A percentile compares a stretch with the other conserved stretches of the same genome.
Conservation (phyloP, 805 yeast genomes). For the Metschnikowia amazonensis region DNA sequence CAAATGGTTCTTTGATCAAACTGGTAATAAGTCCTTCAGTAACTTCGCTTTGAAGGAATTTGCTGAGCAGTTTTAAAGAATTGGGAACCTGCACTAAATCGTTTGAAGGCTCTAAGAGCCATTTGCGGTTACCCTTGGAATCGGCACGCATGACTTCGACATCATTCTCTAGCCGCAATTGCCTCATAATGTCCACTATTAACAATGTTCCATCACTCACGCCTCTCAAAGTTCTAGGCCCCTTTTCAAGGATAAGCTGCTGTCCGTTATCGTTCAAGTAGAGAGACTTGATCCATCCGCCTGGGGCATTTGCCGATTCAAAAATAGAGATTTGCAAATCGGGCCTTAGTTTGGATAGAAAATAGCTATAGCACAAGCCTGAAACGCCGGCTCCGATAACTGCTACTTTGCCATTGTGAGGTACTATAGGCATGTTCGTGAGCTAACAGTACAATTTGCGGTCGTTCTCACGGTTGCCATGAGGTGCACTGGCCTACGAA, state of each 20-base stretch:
- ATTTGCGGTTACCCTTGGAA: constrained; percentile 70
- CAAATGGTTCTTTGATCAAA: constrained; percentile 50
- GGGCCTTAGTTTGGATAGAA: constrained; percentile 68
- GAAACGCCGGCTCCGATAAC: constrained; percentile 88
- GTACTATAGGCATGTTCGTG: constrained; percentile 19
- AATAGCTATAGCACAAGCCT: constrained; percentile 72
- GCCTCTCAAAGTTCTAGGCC: constrained; percentile 89
- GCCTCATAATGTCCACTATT: constrained; percentile 55
- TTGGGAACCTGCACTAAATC: constrained; percentile 55
- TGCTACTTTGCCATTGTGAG: constrained; percentile 48
- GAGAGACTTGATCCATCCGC: constrained; percentile 76
- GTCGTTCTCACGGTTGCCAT: background rate
- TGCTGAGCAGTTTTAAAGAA: constrained; percentile 25
- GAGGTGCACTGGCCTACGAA: constrained; percentile 1
- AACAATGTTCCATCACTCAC: constrained; percentile 72
- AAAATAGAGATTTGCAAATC: constrained; percentile 62
- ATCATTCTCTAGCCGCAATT: constrained; percentile 45
- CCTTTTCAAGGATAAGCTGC: constrained; percentile 60
- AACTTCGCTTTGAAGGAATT: constrained; percentile 41
- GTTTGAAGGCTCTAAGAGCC: constrained; percentile 47
- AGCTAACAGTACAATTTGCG: background rate
- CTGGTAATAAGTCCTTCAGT: constrained; percentile 45
- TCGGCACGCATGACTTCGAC: constrained; percentile 55
- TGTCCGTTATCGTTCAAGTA: constrained; percentile 24
- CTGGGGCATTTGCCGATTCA: constrained; percentile 54